These are phyloP conservation scores for Phtheirospermum japonicum DNA, from an alignment of 257 asterid species.

Conservation along the genomic window DNA sequence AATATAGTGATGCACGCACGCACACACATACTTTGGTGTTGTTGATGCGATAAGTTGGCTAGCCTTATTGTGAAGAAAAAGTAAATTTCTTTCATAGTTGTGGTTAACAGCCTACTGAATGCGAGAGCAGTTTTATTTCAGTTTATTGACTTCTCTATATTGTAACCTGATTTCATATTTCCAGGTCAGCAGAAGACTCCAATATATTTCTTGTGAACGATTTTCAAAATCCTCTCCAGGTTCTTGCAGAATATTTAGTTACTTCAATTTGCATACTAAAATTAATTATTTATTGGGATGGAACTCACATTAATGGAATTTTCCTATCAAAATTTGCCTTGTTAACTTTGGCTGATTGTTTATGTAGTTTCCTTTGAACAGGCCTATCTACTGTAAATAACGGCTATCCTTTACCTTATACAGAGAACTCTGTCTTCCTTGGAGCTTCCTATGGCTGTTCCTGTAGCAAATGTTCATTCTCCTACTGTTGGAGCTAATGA, in stretches of 20 bases:
- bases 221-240: slow-evolving; percentile 95
- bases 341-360: slow-evolving; percentile 14
- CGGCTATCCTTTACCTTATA: slow-evolving; percentile 23
- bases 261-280: slow-evolving; percentile 24
- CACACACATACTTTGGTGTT: slow-evolving; percentile 1
- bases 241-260: slow-evolving; percentile 31
- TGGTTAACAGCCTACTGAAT: neutral
- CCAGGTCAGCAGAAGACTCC: slow-evolving; percentile 95
- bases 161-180: slow-evolving; percentile 28
- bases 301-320: neutral
- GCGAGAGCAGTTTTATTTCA: slow-evolving; percentile 9
- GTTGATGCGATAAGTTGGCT: neutral
- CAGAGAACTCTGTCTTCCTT: slow-evolving; percentile 90
- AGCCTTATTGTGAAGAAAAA: neutral
- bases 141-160: slow-evolving; percentile 8
- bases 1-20: no score
- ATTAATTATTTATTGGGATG: neutral
- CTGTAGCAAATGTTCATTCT: slow-evolving; percentile 51
- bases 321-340: slow-evolving; percentile 10
- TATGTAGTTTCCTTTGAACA: slow-evolving; percentile 2
- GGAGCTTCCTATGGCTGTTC: slow-evolving; percentile 81
- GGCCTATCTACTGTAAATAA: slow-evolving; percentile 19
- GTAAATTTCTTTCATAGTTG: neutral
- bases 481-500: slow-evolving; percentile 42
- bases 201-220: slow-evolving; percentile 94